Base-by-base conservation (phyloP, 176 grass and related monocot genomes). In the Cymbopogon citratus region DNA sequence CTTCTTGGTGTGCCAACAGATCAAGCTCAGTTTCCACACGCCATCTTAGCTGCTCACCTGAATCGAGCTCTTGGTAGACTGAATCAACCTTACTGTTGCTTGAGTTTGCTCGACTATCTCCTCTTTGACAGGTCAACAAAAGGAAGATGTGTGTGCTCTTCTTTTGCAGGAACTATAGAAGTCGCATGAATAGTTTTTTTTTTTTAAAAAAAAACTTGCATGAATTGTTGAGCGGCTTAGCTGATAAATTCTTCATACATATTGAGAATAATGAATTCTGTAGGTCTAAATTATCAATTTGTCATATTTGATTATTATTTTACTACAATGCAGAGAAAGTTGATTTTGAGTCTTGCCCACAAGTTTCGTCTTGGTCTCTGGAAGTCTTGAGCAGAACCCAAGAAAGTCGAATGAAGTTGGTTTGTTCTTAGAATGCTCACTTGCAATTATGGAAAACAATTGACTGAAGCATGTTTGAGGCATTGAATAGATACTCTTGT, bases 321-420 rank as follows among this genome's bases (percentile, higher is more conserved):
- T 26, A 1, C 7, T 77, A 25, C 76, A 24, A 24, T 87, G 77
- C 94, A 93, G 91, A 97, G 88, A 38, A 97, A 91, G 48, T 73
- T 96, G 73, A 93, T 93, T 77, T 65, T 97, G 52, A 89, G 75
- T 73, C 91, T 91, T 77, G 84, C 91, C 3, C 94, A 93, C 24
- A 97, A 93, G 84, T 91, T 87, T 68, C 86, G 89, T 7, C 84
- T 97, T 76, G 89, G 94, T 56, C 89, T 97, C 66, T 97, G 91
- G 94, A 97, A 77, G 81, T 86, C 91, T 15, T 63, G 48, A n/a
- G 88, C 78, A 89, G 88, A 84, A 35, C 56, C 78, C 52, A 80
- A 24, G 18, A 91, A 87, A 85, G 64, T 18, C 0, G 69, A 84
- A 46, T 89, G 61, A 85, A 75, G 43, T 66, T 86, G 5, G 8